Evolutionary conservation across 176 grass and related monocot species (phyloP), one percentile per base, ranked within the genome.

Genomic region (Alloteropsis semialata): DNA sequence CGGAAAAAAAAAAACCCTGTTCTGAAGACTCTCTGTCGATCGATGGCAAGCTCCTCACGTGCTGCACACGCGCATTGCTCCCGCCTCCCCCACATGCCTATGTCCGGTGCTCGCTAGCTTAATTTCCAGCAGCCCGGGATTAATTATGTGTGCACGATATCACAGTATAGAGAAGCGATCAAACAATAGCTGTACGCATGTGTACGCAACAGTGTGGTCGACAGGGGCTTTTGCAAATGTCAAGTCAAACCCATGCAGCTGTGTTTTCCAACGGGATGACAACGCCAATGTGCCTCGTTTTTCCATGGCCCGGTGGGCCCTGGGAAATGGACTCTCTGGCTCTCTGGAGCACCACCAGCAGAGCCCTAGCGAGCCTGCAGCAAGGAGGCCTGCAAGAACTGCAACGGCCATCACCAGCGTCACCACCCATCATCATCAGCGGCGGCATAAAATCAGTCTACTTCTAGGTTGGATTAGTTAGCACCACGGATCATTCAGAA

Each of bases 71-170:
- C n/a, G n/a, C n/a, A n/a, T 78, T 78, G 72, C 65, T 72, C 45
- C 65, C 34, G n/a, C n/a, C n/a, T n/a, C n/a, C n/a, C n/a, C 80
- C 86, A 88, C 86, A 88, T 72, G 80, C 80, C 43, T 19, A 5
- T 83, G 80, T 78, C 86, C 56, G 74, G 65, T 51, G 49, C 18
- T 21, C n/a, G 53, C 18, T 21, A 55, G 53, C 5, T 55, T 17
- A 65, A 74, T 51, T 64, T 45, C 45, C 69, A 10, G 67, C 22
- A 12, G 43, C 10, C 43, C 10, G 65, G 73, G 54, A 82, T 42
- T 69, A 68, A 82, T 42, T 69, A 68, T 60, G 24, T 51, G 53
- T 55, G 53, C 53, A 76, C 16, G 50, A 36, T 33, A 81, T 41
- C 14, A 21, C 11, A 60, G 0, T 34, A 33, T 36, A 32, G 68